Conservation (phyloP, 352 stramenopile species). For the Globisporangium viniferum region DNA sequence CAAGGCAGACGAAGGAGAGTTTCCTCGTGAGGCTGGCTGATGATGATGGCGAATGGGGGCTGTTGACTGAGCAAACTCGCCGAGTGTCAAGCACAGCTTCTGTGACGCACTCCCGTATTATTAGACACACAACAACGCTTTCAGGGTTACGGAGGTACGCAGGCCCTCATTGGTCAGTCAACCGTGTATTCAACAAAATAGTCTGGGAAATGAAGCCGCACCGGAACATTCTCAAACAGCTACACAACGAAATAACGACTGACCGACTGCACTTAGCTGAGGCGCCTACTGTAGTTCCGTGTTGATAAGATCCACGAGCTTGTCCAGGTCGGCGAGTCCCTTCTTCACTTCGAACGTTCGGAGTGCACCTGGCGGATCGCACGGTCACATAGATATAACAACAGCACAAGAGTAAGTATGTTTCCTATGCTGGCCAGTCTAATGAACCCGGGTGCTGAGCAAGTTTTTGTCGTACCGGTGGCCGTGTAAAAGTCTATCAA, state of each 20-base stretch:
- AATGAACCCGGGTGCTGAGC: background rate
- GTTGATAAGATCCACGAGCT: slow-evolving; percentile 72
- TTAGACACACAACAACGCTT: background rate
- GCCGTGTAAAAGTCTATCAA: slow-evolving; percentile 86
- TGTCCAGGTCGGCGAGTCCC: slow-evolving; percentile 75
- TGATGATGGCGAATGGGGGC: background rate
- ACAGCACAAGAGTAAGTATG: background rate
- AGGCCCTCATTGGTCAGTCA: background rate
- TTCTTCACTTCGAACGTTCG: slow-evolving; percentile 86
- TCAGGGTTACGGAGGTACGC: background rate
- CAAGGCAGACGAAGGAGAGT: background rate
- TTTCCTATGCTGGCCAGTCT: background rate
- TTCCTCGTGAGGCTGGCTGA: background rate
- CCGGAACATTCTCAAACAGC: background rate
- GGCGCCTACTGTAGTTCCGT: slow-evolving; percentile 30
- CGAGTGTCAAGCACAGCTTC: background rate
- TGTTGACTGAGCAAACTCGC: background rate
- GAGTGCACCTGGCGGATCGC: slow-evolving; percentile 31
- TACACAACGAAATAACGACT: background rate
- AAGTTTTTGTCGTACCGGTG: slow-evolving; percentile 25
- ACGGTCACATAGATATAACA: background rate
- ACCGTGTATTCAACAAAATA: background rate
- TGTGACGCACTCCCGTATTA: background rate
- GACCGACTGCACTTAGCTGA: background rate
- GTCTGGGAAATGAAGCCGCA: background rate